Base-by-base conservation (phyloP, 768 basidiomycete genomes). In the Russula sp. region DNA sequence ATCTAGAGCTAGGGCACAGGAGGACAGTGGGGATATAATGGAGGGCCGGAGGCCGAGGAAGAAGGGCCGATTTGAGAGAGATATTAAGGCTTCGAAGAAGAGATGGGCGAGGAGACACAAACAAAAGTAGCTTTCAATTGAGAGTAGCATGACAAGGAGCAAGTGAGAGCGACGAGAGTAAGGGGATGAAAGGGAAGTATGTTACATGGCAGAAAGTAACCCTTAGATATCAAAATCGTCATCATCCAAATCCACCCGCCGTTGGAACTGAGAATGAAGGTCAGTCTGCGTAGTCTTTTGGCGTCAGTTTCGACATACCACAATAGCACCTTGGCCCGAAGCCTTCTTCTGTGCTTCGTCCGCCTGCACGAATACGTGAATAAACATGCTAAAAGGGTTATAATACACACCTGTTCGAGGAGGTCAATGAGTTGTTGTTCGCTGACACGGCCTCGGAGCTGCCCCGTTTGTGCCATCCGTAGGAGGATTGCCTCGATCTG, bases 351-450 rank as follows among this genome's bases (percentile, higher is more conserved):
- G 70, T 1, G 82, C 76, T 79, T 86, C 74, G 77, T 84, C 68
- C 76, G 71, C 71, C 70, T 77, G 49, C 70, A 44, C 37, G 42
- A 44, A 48, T 44, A 48, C 27, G 13, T 53, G 35, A 54, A 57
- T n/a, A 42, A 34, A 53, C 8, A 32, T 16, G 8, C 31, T 54
- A 55, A 27, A 44, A 37, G 9, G 13, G n/a, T 16, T 31, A 27
- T 11, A 9, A 57, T 67, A 67, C 75, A n/a, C 64, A 88, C 94
- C 82, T 96, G 91, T 68, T 95, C 89, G 62, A 96, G 79, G 40
- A 96, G 76, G 53, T 85, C 86, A 67, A 97, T 91, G 58, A 97
- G 79, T 72, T 94, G 91, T 52, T 80, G 76, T 71, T 97, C 94
- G 34, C 80, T 83, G 45, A 96, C 87, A 34, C 85, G 78, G 1